These are phyloP conservation scores for Gossypium sturtianum DNA, from an alignment of 345 rosid species.

Conservation along the genomic window DNA sequence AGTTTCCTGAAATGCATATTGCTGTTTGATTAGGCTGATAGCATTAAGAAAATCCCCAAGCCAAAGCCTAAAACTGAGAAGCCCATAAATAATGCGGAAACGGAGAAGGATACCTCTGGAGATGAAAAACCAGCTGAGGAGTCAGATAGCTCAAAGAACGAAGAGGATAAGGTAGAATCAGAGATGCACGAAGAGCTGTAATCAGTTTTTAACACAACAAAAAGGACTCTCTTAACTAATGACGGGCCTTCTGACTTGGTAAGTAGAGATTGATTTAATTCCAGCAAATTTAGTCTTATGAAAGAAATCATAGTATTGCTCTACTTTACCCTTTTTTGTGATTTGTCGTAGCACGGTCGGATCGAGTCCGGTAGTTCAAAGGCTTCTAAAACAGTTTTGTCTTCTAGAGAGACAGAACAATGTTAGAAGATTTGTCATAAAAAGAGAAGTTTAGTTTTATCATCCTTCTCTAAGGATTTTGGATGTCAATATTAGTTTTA, in stretches of 20 bases:
- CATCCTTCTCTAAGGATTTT: too few relatives aligned
- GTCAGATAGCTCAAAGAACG: slow-evolving; percentile 19
- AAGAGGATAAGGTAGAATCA: slow-evolving; percentile 21
- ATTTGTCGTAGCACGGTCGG: not conserved
- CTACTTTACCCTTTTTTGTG: not conserved
- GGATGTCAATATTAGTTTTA: too few relatives aligned
- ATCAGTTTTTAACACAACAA: slow-evolving; percentile 8
- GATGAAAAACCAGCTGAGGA: slow-evolving; percentile 25
- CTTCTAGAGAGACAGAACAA: not conserved
- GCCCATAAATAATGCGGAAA: slow-evolving; percentile 37
- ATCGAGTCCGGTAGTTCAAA: not conserved
- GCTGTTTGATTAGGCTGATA: slow-evolving; percentile 40
- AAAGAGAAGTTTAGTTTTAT: not conserved
- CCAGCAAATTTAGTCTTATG: not conserved
- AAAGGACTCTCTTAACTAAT: not conserved
- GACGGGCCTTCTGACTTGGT: slow-evolving; percentile 1
- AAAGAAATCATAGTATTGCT: not conserved
- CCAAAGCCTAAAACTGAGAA: slow-evolving; percentile 89
- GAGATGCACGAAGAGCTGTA: slow-evolving; percentile 66
- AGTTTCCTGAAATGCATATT: not conserved
- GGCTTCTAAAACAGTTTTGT: not conserved
- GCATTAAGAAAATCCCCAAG: slow-evolving; percentile 67
- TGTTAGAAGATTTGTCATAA: not conserved
- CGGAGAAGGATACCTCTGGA: slow-evolving; percentile 21
- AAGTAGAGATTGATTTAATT: not conserved